Conservation (phyloP, 2,329 filamentous ascomycete genomes). For the Apiospora rasikravindrae region DNA sequence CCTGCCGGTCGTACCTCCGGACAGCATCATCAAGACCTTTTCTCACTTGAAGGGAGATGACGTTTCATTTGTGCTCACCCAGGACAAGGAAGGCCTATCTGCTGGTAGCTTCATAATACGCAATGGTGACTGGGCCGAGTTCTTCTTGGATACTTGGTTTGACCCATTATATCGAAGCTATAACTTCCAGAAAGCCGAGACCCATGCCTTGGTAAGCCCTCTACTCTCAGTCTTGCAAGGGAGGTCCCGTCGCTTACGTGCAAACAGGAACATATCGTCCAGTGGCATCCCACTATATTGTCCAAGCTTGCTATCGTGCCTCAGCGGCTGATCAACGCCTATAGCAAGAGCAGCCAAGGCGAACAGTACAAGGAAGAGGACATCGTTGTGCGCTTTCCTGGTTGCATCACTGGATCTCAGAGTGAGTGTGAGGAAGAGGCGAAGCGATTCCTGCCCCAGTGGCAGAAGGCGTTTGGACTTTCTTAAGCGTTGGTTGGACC, state of each 20-base stretch:
- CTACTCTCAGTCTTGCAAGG: not conserved
- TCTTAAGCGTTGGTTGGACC: not conserved
- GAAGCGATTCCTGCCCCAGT: conserved; percentile 53
- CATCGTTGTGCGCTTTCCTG: conserved; percentile 78
- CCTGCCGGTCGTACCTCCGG: conserved; percentile 85
- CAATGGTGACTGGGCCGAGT: conserved; percentile 89
- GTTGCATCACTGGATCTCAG: conserved; percentile 59
- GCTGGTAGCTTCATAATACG: conserved; percentile 79
- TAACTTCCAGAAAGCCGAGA: conserved; percentile 95
- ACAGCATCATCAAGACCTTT: conserved; percentile 97
- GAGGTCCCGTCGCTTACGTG: not conserved
- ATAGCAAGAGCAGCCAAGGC: conserved; percentile 62
- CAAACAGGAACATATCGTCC: conserved; percentile 78
- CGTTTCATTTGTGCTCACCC: conserved; percentile 81
- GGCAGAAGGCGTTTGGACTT: conserved; percentile 39
- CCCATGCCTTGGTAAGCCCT: conserved; percentile 78
- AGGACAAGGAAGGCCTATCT: conserved; percentile 81
- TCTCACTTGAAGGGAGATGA: conserved; percentile 76
- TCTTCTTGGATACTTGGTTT: conserved; percentile 94
- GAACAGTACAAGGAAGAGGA: conserved; percentile 82
- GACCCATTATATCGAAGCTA: conserved; percentile 93
- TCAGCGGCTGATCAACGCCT: conserved; percentile 82
- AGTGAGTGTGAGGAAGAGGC: conserved; percentile 75
- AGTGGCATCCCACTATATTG: conserved; percentile 97
- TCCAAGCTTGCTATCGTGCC: conserved; percentile 90